A percentile compares a stretch with the other conserved stretches of the same genome.
These are phyloP conservation scores for Laguncularia racemosa DNA, from an alignment of 345 rosid genomes.

Conservation along the genomic window DNA sequence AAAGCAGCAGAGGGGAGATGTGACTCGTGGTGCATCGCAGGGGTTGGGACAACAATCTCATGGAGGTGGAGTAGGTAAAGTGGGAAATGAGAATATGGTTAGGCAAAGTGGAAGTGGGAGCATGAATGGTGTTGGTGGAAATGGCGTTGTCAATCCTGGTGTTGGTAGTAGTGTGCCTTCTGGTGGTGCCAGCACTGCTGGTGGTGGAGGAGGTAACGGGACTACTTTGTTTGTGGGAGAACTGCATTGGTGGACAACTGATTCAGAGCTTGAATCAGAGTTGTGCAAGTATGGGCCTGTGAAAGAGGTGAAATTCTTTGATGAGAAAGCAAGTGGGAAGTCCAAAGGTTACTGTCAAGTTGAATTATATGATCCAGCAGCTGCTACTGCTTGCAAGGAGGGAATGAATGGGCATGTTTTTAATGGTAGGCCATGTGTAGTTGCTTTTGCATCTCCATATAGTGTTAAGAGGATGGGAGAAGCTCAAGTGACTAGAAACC, in stretches of 20 bases:
- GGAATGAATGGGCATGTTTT: constrained; percentile 67
- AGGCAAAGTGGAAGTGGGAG: constrained; percentile 29
- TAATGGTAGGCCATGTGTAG: constrained; percentile 75
- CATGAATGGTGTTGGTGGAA: constrained; percentile 24
- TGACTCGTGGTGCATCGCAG: constrained; percentile 11
- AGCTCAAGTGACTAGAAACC: constrained; percentile 54
- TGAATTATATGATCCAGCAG: constrained; percentile 62
- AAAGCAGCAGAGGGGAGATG: constrained; percentile 28
- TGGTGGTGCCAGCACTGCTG: constrained; percentile 13
- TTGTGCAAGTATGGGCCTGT: constrained; percentile 60
- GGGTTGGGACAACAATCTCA: constrained; percentile 15
- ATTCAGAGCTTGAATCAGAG: constrained; percentile 67
- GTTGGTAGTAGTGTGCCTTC: constrained; percentile 21
- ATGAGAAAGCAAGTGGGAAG: constrained; percentile 86
- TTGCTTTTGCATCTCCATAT: constrained; percentile 68
- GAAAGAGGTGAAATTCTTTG: constrained; percentile 78
- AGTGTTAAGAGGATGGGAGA: constrained; percentile 67
- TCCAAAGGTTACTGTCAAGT: constrained; percentile 87
- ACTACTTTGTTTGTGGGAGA: constrained; percentile 74
- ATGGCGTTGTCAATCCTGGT: constrained; percentile 20
- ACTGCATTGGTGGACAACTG: constrained; percentile 94
- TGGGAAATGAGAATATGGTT: constrained; percentile 25
- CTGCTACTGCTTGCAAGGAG: constrained; percentile 69
- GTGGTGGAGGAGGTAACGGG: constrained; percentile 28
- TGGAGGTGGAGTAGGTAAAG: constrained; percentile 11